Evolutionary conservation across 495 filamentous ascomycete species (phyloP).

Genomic region (Hyaloscypha bicolor): DNA sequence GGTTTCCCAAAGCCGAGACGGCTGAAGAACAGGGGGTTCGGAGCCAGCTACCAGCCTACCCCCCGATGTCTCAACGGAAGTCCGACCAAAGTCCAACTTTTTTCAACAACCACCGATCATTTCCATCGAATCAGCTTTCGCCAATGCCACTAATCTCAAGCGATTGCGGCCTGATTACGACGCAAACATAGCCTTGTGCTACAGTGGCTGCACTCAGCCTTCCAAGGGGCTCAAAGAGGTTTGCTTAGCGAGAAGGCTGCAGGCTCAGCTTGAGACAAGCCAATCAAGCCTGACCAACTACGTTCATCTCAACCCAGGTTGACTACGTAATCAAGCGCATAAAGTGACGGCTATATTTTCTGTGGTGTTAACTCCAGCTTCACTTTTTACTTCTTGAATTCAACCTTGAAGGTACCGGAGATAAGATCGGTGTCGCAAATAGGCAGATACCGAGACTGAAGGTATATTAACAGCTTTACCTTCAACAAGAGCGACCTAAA

Average conservation of each 20-base stretch:
- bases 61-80: too few relatives aligned
- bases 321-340: conserved; percentile 21
- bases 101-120: too few relatives aligned
- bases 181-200: neutral
- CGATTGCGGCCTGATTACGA: neutral
- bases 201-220: neutral
- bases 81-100: too few relatives aligned
- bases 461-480: neutral
- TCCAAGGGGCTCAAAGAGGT: neutral
- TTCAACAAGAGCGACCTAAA: neutral
- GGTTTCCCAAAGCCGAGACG: too few relatives aligned
- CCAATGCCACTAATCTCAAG: too few relatives aligned
- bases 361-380: too few relatives aligned
- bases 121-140: too few relatives aligned
- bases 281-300: neutral
- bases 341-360: neutral
- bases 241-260: neutral
- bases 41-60: too few relatives aligned
- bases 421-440: neutral
- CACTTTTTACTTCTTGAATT: neutral
- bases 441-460: neutral
- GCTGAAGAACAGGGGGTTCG: too few relatives aligned
- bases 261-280: neutral
- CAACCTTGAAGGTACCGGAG: neutral
- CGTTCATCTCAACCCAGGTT: neutral